Percentiles rank a stretch among this genome's conserved stretches.
These are phyloP conservation scores for Extremus antarcticus DNA, from an alignment of 495 filamentous ascomycete species.

Conservation along the genomic window DNA sequence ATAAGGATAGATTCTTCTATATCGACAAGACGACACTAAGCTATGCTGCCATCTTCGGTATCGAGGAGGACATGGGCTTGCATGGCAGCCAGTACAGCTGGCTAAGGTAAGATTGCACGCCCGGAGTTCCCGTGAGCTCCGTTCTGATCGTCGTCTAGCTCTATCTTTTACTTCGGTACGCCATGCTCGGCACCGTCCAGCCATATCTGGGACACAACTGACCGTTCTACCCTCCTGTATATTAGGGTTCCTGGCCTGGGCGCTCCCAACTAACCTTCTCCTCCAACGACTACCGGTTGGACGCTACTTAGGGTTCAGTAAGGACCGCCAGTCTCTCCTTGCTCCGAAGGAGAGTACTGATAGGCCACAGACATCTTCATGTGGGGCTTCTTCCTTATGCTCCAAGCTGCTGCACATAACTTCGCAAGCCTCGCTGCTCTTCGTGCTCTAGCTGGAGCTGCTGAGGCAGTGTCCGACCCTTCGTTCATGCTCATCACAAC, in stretches of 20 bases:
- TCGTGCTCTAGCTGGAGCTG: slow-evolving; percentile 45
- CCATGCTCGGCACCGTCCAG: too few relatives aligned
- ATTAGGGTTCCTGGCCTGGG: slow-evolving; percentile 40
- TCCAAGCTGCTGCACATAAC: slow-evolving; percentile 37
- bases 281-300: slow-evolving; percentile 46
- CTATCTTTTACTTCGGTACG: slow-evolving; percentile 57
- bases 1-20: slow-evolving; percentile 37
- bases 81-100: slow-evolving; percentile 48
- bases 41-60: slow-evolving; percentile 43
- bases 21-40: slow-evolving; percentile 41
- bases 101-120: too few relatives aligned
- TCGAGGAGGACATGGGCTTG: slow-evolving; percentile 38
- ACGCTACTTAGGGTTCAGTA: slow-evolving; percentile 47
- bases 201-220: too few relatives aligned
- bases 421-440: slow-evolving; percentile 44
- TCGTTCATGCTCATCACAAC: slow-evolving; percentile 34
- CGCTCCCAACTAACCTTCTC: slow-evolving; percentile 41
- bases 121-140: too few relatives aligned
- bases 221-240: too few relatives aligned
- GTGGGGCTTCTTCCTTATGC: slow-evolving; percentile 49
- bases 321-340: too few relatives aligned
- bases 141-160: too few relatives aligned
- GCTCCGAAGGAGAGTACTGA: too few relatives aligned
- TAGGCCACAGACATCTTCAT: slow-evolving; percentile 53
- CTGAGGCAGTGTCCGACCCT: slow-evolving; percentile 41